Conservation (phyloP, 1,284 basidiomycete genomes). For the Pterulicium gracile region DNA sequence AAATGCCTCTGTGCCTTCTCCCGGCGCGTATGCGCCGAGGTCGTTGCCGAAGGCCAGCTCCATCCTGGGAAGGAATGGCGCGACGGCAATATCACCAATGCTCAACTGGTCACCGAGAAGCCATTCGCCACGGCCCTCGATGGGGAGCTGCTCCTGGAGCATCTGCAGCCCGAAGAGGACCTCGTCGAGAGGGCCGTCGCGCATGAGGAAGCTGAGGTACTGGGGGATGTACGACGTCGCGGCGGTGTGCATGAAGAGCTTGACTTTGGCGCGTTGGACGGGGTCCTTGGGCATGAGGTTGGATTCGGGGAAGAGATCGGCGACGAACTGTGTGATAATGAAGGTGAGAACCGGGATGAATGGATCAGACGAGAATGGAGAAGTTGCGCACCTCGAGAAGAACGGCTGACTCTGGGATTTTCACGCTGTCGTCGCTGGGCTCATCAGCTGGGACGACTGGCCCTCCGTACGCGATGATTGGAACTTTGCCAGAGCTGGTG, state of each 20-base stretch:
- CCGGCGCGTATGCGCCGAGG: conserved; percentile 8
- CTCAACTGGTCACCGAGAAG: conserved; percentile 10
- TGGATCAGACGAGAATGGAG: neutral
- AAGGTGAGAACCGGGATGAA: too few species aligned
- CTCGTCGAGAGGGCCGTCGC: conserved; percentile 8
- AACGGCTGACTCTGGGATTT: neutral
- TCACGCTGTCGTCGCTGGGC: neutral
- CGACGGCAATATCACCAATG: conserved; percentile 13
- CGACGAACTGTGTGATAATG: neutral
- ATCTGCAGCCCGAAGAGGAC: conserved; percentile 9
- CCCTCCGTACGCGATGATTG: neutral
- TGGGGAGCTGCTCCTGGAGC: conserved; percentile 9
- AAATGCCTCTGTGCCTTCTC: conserved; percentile 6
- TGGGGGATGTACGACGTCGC: conserved; percentile 10
- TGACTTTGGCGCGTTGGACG: conserved; percentile 13
- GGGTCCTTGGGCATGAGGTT: conserved; percentile 12
- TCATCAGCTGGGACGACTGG: neutral
- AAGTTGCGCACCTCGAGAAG: neutral
- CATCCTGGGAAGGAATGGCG: conserved; percentile 13
- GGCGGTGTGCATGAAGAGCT: conserved; percentile 12
- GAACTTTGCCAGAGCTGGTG: neutral
- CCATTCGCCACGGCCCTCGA: conserved; percentile 1
- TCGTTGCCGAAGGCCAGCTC: conserved; percentile 11
- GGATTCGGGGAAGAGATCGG: conserved; percentile 10
- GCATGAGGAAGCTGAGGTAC: conserved; percentile 7